These are phyloP conservation scores for Ophiostoma tasmaniense DNA, from an alignment of 2,329 filamentous ascomycete species.

Conservation along the genomic window DNA sequence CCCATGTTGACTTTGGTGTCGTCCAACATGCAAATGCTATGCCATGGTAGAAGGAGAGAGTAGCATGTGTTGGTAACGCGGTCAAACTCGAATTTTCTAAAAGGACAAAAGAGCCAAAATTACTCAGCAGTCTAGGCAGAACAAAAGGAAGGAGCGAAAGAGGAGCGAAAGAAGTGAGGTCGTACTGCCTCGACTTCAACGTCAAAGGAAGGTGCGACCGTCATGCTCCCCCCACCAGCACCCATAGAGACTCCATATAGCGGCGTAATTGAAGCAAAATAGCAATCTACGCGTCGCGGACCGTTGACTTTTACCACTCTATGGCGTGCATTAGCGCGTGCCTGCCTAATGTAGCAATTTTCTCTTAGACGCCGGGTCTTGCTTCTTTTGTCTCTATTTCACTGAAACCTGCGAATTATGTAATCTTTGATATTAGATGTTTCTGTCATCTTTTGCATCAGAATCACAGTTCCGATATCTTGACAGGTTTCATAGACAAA, in stretches of 20 bases:
- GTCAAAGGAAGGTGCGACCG: background rate
- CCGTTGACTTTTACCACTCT: background rate
- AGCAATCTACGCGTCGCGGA: background rate
- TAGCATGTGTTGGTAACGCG: background rate
- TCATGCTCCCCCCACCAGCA: background rate
- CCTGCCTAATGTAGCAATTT: background rate
- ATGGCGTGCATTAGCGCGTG: constrained; percentile 6
- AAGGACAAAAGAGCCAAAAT: background rate
- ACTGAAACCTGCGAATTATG: background rate
- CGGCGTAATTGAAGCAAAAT: background rate
- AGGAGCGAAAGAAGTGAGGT: background rate
- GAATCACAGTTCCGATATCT: background rate
- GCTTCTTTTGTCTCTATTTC: background rate
- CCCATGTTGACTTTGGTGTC: background rate
- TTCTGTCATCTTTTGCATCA: background rate
- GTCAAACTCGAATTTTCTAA: background rate
- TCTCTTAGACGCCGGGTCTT: background rate
- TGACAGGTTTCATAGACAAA: background rate
- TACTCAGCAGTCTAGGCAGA: background rate
- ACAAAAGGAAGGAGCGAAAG: background rate
- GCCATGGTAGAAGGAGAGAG: background rate
- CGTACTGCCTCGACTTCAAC: background rate
- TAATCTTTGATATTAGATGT: background rate
- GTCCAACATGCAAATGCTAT: too few relatives aligned
- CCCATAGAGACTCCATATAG: background rate